Evolutionary conservation across 2,329 filamentous ascomycete species (phyloP), one percentile per base, ranked within the genome.

Genomic region (Arthroderma uncinatum): DNA sequence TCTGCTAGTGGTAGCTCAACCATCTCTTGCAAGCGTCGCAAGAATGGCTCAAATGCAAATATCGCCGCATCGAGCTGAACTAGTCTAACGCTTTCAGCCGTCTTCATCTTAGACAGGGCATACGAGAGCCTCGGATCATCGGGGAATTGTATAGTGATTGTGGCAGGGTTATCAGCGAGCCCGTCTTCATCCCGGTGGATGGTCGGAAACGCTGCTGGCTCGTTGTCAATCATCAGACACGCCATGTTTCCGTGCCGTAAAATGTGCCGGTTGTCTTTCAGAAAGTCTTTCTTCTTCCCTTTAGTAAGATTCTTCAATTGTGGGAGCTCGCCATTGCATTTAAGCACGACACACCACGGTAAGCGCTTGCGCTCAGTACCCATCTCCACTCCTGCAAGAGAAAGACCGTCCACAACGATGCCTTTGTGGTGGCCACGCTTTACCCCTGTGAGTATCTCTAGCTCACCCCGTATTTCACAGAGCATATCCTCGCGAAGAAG

Each of bases 11-110:
- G 79, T 0, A 87, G 56, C 2, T 81, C 75, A 0, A 64, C 73
- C 33, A 82, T 79, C 0, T 72, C 67, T 64, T 86, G 77, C 1
- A 88, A 69, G 1, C 79, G 76, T 39, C 77, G 67, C 1, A 89
- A 66, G 1, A 89, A 75, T 0, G 85, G 85, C 56, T 86, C 81
- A 58, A 82, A 87, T 0, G 84, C 80, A 64, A 87, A 89, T 0
- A 84, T 75, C 0, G 84, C 76, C 0, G 84, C 85, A 50, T 85
- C 78, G 0, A 87, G 77, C 4, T 82, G 70, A 0, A 82, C 67
- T 42, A 87, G 81, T 9, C 70, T 64, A 25, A 77, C 64, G 9
- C 66, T 21, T 50, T 56, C 52, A 0, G 64, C 57, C 0, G 61
- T 59, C 7, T 71, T 67, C 7, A 82, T 62, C 0, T 70, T 72